phyloP scores from a whole-genome alignment of 2,329 filamentous ascomycete species.

The Aspergillus luchuensis region DNA sequence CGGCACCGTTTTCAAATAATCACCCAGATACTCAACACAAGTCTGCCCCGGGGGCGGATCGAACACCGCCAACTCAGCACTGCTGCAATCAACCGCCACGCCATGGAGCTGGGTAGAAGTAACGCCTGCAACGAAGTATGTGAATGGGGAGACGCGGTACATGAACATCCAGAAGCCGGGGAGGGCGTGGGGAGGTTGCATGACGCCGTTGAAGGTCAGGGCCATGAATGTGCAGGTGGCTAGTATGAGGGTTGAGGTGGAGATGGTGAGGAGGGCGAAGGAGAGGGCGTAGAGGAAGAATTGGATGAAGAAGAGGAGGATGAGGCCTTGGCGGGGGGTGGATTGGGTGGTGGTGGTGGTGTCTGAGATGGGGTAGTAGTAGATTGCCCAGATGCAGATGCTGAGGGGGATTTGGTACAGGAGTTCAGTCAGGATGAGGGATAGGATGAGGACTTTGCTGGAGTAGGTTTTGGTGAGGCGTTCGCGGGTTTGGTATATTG shows the following conservation, averaged over 20 bases:
- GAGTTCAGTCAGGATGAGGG: constrained; percentile 79
- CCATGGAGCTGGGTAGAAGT: constrained; percentile 70
- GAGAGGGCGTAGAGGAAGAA: constrained; percentile 82
- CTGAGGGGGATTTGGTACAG: constrained; percentile 79
- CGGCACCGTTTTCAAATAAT: constrained; percentile 52
- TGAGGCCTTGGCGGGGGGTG: constrained; percentile 69
- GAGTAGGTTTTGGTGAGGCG: constrained; percentile 80
- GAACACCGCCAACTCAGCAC: constrained; percentile 69
- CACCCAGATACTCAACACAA: constrained; percentile 61
- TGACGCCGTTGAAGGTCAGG: constrained; percentile 73
- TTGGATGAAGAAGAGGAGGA: constrained; percentile 73
- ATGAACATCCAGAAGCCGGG: constrained; percentile 68
- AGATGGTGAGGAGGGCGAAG: constrained; percentile 77
- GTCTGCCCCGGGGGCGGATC: constrained; percentile 59
- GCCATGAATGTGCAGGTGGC: constrained; percentile 79
- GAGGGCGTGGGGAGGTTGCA: constrained; percentile 65
- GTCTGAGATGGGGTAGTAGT: constrained; percentile 77
- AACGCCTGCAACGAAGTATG: constrained; percentile 60
- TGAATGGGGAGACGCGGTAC: constrained; percentile 62
- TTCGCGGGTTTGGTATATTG: constrained; percentile 81
- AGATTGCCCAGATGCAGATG: constrained; percentile 73
- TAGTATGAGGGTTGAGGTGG: constrained; percentile 71
- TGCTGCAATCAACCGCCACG: constrained; percentile 64
- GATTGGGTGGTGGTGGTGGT: constrained; percentile 53
- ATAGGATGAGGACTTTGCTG: constrained; percentile 82